Conservation (phyloP, 148 eudicot genomes). For the Fagopyrum homotropicum region DNA sequence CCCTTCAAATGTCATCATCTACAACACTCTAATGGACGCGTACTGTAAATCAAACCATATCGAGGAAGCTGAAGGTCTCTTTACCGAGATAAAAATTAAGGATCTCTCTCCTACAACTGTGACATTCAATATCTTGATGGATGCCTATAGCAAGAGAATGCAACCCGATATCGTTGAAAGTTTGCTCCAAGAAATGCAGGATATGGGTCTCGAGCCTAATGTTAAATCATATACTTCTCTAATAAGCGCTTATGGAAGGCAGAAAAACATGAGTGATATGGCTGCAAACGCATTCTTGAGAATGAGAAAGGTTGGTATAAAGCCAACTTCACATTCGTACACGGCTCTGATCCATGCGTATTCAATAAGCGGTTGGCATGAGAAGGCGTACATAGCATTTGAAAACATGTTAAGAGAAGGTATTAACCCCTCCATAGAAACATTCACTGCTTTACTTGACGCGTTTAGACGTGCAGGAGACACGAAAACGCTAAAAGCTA, state of each 20-base stretch:
- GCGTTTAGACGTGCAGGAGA: slow-evolving; percentile 92
- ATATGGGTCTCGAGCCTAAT: slow-evolving; percentile 53
- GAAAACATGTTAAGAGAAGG: slow-evolving; percentile 74
- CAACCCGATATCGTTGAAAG: slow-evolving; percentile 83
- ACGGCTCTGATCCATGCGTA: slow-evolving; percentile 89
- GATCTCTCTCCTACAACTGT: slow-evolving; percentile 57
- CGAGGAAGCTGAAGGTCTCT: slow-evolving; percentile 93
- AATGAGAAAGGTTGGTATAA: slow-evolving; percentile 77
- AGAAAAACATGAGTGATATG: slow-evolving; percentile 81
- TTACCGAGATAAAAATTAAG: slow-evolving; percentile 70
- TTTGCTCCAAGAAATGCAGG: slow-evolving; percentile 68
- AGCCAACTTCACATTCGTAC: slow-evolving; percentile 81
- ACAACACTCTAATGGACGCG: slow-evolving; percentile 80
- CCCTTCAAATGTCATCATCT: slow-evolving; percentile 63
- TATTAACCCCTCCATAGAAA: slow-evolving; percentile 73
- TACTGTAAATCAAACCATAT: slow-evolving; percentile 59
- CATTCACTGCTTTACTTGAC: slow-evolving; percentile 82
- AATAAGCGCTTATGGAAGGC: slow-evolving; percentile 82
- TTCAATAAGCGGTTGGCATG: slow-evolving; percentile 75
- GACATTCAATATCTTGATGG: slow-evolving; percentile 77
- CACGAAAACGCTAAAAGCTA: slow-evolving; percentile 54
- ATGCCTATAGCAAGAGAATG: slow-evolving; percentile 83
- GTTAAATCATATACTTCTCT: slow-evolving; percentile 78
- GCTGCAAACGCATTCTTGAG: slow-evolving; percentile 85
- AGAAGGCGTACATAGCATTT: slow-evolving; percentile 72